These are phyloP conservation scores for Lasiodiplodia citricola DNA, from an alignment of 2,329 filamentous ascomycete genomes.

Conservation along the genomic window DNA sequence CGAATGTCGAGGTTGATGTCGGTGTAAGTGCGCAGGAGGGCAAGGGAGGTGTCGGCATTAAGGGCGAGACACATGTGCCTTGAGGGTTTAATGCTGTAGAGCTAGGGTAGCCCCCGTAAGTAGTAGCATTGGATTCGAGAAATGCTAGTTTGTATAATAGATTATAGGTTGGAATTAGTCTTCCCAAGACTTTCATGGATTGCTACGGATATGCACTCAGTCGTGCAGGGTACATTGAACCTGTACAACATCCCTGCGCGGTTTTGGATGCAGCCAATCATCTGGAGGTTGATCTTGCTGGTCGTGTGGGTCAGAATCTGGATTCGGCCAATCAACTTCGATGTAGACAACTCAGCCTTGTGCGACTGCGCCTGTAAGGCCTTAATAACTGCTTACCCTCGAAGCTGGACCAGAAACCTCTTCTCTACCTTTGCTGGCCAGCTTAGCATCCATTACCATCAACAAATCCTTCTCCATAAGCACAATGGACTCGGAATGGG, in stretches of 20 bases:
- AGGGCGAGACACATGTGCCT: slow-evolving; percentile 9
- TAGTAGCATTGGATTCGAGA: neutral
- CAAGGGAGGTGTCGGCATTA: slow-evolving; percentile 8
- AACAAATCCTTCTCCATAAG: neutral
- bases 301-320: neutral
- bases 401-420: neutral
- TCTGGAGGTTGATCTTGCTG: neutral
- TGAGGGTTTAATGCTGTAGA: neutral
- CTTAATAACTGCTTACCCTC: too few species aligned
- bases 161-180: neutral
- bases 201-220: neutral
- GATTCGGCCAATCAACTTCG: neutral
- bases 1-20: slow-evolving; percentile 28
- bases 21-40: slow-evolving; percentile 17
- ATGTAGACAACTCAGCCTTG: neutral
- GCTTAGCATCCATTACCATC: neutral
- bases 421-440: neutral
- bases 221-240: neutral
- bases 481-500: slow-evolving; percentile 26
- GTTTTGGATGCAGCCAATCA: slow-evolving; percentile 1
- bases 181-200: neutral
- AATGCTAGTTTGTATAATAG: neutral
- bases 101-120: neutral
- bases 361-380: neutral
- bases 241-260: neutral